phyloP scores from a whole-genome alignment of 352 stramenopile species.

The Phytopythium aichiense region DNA sequence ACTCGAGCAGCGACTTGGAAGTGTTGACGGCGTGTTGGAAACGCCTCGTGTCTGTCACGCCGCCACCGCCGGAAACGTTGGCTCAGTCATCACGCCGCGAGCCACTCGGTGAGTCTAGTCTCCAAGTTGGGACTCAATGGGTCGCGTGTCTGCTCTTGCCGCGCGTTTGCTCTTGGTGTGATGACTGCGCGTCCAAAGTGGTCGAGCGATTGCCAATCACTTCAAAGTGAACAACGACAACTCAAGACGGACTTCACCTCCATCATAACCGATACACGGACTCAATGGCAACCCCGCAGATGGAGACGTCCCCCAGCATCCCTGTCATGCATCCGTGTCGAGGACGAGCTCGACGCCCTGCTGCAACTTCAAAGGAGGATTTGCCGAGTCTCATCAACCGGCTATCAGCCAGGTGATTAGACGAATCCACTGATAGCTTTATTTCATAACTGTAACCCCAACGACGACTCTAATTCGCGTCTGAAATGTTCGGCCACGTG shows the following conservation, averaged over 20 bases:
- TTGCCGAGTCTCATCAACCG: not conserved
- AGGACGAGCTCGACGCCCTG: not conserved
- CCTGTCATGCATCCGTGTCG: too few relatives aligned
- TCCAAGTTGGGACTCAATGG: too few relatives aligned
- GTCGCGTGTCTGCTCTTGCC: too few relatives aligned
- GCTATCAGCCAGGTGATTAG: not conserved
- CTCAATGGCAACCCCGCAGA: too few relatives aligned
- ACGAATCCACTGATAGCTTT: not conserved
- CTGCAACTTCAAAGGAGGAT: not conserved
- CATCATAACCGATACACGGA: too few relatives aligned
- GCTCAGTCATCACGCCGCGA: too few relatives aligned
- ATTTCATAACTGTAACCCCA: not conserved
- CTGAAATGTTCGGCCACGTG: not conserved
- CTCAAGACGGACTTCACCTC: too few relatives aligned
- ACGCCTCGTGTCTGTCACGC: not conserved
- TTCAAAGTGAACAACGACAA: not conserved
- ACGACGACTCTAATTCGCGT: not conserved
- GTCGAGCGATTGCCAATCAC: slow-evolving; percentile 2
- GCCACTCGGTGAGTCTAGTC: too few relatives aligned
- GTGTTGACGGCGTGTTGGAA: not conserved
- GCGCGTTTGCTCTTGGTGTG: too few relatives aligned
- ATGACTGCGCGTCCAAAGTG: not conserved
- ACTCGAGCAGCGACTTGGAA: not conserved
- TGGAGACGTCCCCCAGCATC: too few relatives aligned
- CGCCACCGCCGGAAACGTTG: not conserved